Conservation (phyloP, 2,329 filamentous ascomycete genomes). For the Calonectria pteridis region DNA sequence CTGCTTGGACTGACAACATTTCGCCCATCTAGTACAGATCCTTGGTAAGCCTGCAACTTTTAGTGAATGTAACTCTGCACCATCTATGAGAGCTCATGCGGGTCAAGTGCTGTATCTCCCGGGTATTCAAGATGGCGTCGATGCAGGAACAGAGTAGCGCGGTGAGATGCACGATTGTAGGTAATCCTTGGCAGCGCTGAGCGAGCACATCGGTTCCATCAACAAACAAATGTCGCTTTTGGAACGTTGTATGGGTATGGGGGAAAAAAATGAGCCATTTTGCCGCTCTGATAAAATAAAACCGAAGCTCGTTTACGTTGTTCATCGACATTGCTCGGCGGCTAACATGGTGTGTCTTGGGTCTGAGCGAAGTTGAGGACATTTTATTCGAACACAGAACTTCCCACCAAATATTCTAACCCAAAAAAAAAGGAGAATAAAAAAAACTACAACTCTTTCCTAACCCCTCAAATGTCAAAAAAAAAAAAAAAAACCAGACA, state of each 20-base stretch:
- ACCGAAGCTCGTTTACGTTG: neutral
- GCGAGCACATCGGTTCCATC: neutral
- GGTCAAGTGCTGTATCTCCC: neutral
- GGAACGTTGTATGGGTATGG: too few relatives aligned
- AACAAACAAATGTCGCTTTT: too few relatives aligned
- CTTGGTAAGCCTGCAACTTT: neutral
- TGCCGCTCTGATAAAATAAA: too few relatives aligned
- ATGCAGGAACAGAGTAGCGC: slow-evolving; percentile 7
- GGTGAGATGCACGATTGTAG: neutral
- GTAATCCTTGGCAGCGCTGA: neutral
- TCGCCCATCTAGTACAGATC: neutral
- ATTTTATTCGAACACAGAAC: neutral
- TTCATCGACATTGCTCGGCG: neutral
- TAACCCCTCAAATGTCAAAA: neutral
- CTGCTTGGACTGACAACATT: neutral
- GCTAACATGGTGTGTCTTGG: neutral
- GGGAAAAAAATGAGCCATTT: too few relatives aligned
- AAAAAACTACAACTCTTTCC: too few relatives aligned
- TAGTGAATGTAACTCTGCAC: slow-evolving; percentile 11
- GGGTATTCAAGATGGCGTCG: neutral
- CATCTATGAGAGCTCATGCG: slow-evolving; percentile 9
- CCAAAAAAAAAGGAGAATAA: neutral
- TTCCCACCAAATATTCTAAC: neutral
- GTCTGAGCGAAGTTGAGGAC: neutral
- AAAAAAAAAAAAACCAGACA: too few relatives aligned